A percentile compares a stretch with the other conserved stretches of the same genome.
These are phyloP conservation scores for Tetraselmis striata DNA, from an alignment of 139 green algal genomes.

Conservation along the genomic window DNA sequence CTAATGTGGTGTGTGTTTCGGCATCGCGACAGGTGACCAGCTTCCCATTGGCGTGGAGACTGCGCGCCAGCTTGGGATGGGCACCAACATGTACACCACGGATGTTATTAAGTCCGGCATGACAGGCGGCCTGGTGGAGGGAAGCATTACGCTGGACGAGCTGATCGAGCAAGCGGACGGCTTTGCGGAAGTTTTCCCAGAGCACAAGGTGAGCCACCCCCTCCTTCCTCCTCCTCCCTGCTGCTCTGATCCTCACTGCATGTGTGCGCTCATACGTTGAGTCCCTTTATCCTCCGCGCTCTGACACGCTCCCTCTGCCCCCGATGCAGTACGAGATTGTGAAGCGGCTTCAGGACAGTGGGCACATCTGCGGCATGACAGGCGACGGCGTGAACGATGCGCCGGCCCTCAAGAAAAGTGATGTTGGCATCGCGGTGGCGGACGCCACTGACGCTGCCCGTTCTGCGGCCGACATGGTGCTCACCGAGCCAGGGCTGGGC, in stretches of 20 bases:
- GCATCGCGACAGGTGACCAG: too few relatives aligned
- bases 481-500: conserved; percentile 47
- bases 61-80: conserved; percentile 76
- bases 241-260: too few relatives aligned
- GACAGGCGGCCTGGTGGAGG: conserved; percentile 28
- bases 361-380: conserved; percentile 78
- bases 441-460: conserved; percentile 73
- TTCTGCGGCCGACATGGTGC: conserved; percentile 76
- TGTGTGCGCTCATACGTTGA: too few relatives aligned
- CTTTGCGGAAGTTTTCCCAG: conserved; percentile 81
- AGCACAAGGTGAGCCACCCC: conserved; percentile 72
- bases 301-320: too few relatives aligned
- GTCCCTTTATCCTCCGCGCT: too few relatives aligned
- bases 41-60: conserved; percentile 80
- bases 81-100: conserved; percentile 64
- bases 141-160: conserved; percentile 41
- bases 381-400: conserved; percentile 91
- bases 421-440: conserved; percentile 86
- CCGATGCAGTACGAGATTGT: conserved; percentile 71
- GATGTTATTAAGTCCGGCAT: conserved; percentile 43
- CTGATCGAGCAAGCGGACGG: conserved; percentile 72
- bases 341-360: conserved; percentile 55
- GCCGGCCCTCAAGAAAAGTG: conserved; percentile 88
- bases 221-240: too few relatives aligned
- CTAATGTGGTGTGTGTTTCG: too few relatives aligned